Conservation (phyloP, 129 eudicot genomes). For the Lonicera japonica region DNA sequence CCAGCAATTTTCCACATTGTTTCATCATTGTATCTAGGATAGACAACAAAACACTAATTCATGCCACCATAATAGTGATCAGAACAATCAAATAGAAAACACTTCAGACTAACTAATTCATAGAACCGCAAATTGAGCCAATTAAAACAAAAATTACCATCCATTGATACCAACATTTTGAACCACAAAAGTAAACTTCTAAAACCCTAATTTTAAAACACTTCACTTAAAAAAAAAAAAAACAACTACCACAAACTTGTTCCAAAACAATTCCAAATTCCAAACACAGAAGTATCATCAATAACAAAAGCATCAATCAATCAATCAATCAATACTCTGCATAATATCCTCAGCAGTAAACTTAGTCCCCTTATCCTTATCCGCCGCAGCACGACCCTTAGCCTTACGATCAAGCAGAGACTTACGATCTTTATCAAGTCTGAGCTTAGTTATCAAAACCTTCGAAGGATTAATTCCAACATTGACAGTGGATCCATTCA, state of each 20-base stretch:
- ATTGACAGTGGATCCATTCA: constrained; percentile 61
- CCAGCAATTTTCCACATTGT: too few relatives aligned
- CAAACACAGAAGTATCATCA: background rate
- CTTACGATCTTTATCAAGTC: constrained; percentile 57
- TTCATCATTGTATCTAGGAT: too few relatives aligned
- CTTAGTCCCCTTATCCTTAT: constrained; percentile 73
- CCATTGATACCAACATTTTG: background rate
- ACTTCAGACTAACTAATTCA: too few relatives aligned
- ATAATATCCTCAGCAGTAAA: constrained; percentile 65
- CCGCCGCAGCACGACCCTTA: constrained; percentile 61
- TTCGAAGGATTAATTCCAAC: constrained; percentile 58
- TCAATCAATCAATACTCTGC: constrained; percentile 41
- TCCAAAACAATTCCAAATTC: background rate
- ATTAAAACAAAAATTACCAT: too few relatives aligned
- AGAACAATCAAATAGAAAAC: too few relatives aligned
- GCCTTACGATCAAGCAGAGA: constrained; percentile 60
- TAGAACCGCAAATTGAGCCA: too few relatives aligned
- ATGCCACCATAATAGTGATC: too few relatives aligned
- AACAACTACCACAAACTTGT: background rate
- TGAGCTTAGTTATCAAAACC: constrained; percentile 46
- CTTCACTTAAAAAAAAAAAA: background rate
- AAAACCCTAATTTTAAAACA: background rate
- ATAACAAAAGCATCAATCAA: background rate
- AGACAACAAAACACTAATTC: too few relatives aligned
- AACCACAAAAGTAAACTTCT: background rate